These are phyloP conservation scores for Calonectria pseudoturangicola DNA, from an alignment of 2,329 filamentous ascomycete species.

Conservation along the genomic window DNA sequence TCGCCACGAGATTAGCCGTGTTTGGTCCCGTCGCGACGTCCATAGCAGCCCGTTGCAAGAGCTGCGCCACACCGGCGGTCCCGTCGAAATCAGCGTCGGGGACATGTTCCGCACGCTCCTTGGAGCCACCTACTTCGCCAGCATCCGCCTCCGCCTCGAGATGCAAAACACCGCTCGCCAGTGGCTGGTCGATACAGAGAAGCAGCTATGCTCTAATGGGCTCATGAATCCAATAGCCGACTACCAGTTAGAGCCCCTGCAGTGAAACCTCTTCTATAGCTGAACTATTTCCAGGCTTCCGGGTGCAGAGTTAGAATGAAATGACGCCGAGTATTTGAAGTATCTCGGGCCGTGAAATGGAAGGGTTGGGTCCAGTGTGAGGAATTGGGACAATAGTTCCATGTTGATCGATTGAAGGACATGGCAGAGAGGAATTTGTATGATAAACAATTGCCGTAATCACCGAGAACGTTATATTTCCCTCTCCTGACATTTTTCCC, in stretches of 20 bases:
- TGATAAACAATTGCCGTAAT: neutral
- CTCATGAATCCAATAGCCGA: neutral
- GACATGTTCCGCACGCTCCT: conserved; percentile 29
- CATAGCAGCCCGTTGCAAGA: conserved; percentile 23
- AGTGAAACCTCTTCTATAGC: neutral
- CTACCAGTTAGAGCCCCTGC: neutral
- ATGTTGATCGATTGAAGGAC: neutral
- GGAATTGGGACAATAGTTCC: neutral
- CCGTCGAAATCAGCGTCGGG: neutral
- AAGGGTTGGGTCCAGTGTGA: neutral
- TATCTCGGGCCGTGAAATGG: neutral
- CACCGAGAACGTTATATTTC: neutral
- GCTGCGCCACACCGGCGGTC: neutral
- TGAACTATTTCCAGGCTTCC: neutral
- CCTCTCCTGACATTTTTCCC: neutral
- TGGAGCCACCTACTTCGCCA: conserved; percentile 26
- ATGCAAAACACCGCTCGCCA: conserved; percentile 22
- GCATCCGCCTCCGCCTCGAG: conserved; percentile 27
- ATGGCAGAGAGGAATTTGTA: neutral
- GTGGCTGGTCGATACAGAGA: conserved; percentile 29
- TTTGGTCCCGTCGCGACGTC: conserved; percentile 34
- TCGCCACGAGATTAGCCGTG: conserved; percentile 27
- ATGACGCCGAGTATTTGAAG: neutral
- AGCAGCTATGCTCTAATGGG: conserved; percentile 15
- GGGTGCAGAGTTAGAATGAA: neutral